Evolutionary conservation across 257 asterid species (phyloP).

Genomic region (Solanum dulcamara): DNA sequence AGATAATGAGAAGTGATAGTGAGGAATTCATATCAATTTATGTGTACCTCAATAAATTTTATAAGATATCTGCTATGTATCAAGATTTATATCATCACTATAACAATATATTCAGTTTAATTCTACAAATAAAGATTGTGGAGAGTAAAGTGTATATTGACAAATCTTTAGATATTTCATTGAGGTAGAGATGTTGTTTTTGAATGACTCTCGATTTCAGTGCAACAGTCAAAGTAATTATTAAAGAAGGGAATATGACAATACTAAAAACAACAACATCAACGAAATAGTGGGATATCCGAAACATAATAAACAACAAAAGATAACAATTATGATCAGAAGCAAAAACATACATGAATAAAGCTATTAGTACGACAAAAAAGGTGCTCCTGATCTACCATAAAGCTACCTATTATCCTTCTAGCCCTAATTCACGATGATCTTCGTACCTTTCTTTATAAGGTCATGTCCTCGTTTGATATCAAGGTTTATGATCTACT

Average conservation of each 20-base stretch:
- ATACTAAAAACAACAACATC: not conserved
- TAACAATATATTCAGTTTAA: too few species aligned
- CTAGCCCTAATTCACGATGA: not conserved
- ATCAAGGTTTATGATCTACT: not conserved
- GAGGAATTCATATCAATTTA: too few species aligned
- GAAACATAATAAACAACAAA: not conserved
- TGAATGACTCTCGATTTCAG: rapidly evolving
- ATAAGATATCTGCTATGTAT: too few species aligned
- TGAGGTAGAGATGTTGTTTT: not conserved
- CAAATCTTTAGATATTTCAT: too few species aligned
- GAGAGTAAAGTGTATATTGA: too few species aligned
- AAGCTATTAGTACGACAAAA: not conserved
- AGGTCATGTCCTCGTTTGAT: not conserved
- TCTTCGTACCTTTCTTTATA: not conserved
- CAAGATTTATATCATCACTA: too few species aligned
- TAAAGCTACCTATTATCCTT: not conserved
- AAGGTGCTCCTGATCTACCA: not conserved
- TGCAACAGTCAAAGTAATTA: not conserved
- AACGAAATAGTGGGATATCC: not conserved
- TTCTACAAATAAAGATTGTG: too few species aligned
- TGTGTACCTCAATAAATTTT: too few species aligned
- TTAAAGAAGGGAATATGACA: not conserved
- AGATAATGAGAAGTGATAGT: too few species aligned
- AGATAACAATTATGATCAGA: not conserved
- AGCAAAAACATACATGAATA: not conserved